Conservation (phyloP, 768 basidiomycete species). For the Lenzites betulinus region DNA sequence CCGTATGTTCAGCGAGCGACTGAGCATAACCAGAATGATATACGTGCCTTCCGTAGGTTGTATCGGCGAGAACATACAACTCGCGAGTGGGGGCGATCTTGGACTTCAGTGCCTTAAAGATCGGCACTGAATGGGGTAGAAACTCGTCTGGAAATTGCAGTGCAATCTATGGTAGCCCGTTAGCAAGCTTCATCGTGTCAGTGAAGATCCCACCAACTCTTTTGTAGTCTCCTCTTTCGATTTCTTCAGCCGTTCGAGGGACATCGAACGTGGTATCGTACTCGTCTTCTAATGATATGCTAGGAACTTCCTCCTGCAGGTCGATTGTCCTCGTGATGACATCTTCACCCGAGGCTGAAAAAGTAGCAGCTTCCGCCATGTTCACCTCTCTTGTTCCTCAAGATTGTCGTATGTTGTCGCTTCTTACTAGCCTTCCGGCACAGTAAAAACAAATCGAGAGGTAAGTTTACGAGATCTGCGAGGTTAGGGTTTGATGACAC, state of each 20-base stretch:
- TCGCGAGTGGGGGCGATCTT: slow-evolving; percentile 51
- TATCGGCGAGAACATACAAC: slow-evolving; percentile 93
- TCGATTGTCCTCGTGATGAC: slow-evolving; percentile 60
- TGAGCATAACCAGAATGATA: neutral
- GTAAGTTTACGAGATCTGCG: neutral
- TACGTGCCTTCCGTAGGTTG: slow-evolving; percentile 90
- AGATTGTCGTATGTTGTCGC: neutral
- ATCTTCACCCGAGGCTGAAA: slow-evolving; percentile 63
- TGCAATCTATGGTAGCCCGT: slow-evolving; percentile 56
- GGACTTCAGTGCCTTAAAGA: slow-evolving; percentile 68
- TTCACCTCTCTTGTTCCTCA: neutral
- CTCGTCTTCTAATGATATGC: slow-evolving; percentile 36
- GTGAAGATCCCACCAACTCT: slow-evolving; percentile 48
- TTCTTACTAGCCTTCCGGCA: too few species aligned
- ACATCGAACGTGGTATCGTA: slow-evolving; percentile 78
- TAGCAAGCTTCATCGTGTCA: neutral
- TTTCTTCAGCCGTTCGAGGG: slow-evolving; percentile 59
- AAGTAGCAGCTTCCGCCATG: slow-evolving; percentile 35
- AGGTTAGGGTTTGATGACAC: slow-evolving; percentile 11
- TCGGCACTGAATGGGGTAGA: slow-evolving; percentile 80
- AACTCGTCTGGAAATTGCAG: slow-evolving; percentile 97
- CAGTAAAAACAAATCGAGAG: neutral
- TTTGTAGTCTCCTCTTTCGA: slow-evolving; percentile 64
- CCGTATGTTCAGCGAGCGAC: neutral
- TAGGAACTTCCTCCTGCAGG: slow-evolving; percentile 36